Conservation (phyloP, 164 flowering plant genomes). For the Chloranthus sessilifolius region DNA sequence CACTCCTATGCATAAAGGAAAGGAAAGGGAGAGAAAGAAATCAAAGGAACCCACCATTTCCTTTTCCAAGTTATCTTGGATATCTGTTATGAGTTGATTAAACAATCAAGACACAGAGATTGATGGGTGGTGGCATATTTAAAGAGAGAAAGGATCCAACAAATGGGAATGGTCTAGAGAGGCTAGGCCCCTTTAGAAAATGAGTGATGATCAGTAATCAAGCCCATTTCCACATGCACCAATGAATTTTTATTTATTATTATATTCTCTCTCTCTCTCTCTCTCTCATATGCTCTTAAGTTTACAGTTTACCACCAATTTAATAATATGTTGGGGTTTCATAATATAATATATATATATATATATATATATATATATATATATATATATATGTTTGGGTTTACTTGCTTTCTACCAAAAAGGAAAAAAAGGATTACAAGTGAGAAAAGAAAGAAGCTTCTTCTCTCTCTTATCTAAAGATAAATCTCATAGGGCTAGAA, state of each 20-base stretch:
- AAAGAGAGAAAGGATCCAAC: slow-evolving; percentile 24
- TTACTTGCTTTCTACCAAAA: not conserved
- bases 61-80: slow-evolving; percentile 13
- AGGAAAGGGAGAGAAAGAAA: not conserved
- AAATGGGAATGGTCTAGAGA: slow-evolving; percentile 18
- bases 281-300: not conserved
- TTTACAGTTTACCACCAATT: not conserved
- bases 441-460: slow-evolving; percentile 16
- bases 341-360: not conserved
- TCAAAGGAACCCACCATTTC: slow-evolving; percentile 38
- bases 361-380: not conserved
- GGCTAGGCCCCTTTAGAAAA: slow-evolving; percentile 23
- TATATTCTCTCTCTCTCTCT: not conserved
- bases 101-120: slow-evolving; percentile 13
- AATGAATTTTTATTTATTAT: not conserved
- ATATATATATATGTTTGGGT: not conserved
- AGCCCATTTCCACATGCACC: not conserved
- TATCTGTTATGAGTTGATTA: slow-evolving; percentile 15
- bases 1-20: not conserved
- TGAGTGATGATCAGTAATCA: slow-evolving; percentile 15
- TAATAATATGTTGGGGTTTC: too few species aligned
- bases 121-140: slow-evolving; percentile 23
- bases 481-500: not conserved
- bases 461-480: slow-evolving; percentile 6
- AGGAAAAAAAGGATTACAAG: not conserved